phyloP scores from a whole-genome alignment of 2,329 filamentous ascomycete species.

The Aureobasidium mangrovei region DNA sequence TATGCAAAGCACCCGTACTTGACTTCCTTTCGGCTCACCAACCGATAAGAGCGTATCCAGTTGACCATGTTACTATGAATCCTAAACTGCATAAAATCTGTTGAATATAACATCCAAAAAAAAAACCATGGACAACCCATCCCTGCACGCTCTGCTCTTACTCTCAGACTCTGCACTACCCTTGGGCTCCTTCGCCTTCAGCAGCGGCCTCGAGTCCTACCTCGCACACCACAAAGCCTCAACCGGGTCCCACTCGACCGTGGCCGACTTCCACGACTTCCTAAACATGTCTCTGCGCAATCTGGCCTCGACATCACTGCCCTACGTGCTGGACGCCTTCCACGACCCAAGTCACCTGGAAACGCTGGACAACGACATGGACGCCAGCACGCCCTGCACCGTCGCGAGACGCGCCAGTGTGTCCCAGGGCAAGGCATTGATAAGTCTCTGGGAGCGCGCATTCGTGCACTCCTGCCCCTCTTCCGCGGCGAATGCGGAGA shows the following conservation, averaged over 20 bases:
- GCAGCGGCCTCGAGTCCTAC: slow-evolving; percentile 72
- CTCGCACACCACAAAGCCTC: slow-evolving; percentile 51
- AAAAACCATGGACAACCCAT: neutral
- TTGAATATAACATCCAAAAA: too few relatives aligned
- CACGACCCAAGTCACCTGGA: slow-evolving; percentile 44
- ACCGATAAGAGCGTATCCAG: too few relatives aligned
- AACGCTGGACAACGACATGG: slow-evolving; percentile 63
- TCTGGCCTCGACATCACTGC: slow-evolving; percentile 62
- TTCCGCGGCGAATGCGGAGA: neutral
- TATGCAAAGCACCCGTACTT: neutral
- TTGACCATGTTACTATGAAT: too few relatives aligned
- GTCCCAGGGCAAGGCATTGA: slow-evolving; percentile 65
- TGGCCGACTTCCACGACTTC: slow-evolving; percentile 52
- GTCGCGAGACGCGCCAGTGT: slow-evolving; percentile 67
- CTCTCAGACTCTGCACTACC: slow-evolving; percentile 75
- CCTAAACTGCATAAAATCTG: too few relatives aligned
- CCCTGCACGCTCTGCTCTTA: slow-evolving; percentile 61
- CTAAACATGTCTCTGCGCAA: slow-evolving; percentile 62
- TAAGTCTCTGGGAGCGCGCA: slow-evolving; percentile 60
- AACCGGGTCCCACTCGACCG: slow-evolving; percentile 20
- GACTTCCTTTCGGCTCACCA: neutral
- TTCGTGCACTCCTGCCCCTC: slow-evolving; percentile 12
- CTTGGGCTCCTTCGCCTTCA: slow-evolving; percentile 80
- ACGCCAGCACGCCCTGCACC: slow-evolving; percentile 69
- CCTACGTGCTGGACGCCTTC: slow-evolving; percentile 64